A percentile compares a stretch with the other conserved stretches of the same genome.
phyloP scores from a whole-genome alignment of 208 protist species.

The Crithidia brevicula region DNA sequence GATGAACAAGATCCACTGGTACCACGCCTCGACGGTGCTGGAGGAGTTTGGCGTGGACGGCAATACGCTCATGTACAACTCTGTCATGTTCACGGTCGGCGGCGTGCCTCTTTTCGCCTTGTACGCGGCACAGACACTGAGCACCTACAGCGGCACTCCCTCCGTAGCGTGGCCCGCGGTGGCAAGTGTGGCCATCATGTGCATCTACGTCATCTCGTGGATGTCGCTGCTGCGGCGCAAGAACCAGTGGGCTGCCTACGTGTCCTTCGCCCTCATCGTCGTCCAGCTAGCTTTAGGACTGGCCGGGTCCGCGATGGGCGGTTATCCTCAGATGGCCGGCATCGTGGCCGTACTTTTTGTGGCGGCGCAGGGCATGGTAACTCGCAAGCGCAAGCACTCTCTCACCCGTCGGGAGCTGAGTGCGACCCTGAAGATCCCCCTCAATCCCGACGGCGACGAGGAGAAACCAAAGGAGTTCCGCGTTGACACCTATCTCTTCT shows the following conservation, averaged over 20 bases:
- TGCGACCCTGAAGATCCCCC: conserved; percentile 35
- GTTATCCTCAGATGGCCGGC: conserved; percentile 29
- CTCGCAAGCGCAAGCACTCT: conserved; percentile 73
- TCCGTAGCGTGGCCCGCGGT: conserved; percentile 67
- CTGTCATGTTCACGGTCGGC: conserved; percentile 79
- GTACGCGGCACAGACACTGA: conserved; percentile 62
- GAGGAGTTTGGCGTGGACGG: conserved; percentile 90
- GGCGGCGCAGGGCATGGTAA: conserved; percentile 70
- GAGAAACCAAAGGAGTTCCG: conserved; percentile 28
- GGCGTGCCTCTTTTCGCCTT: conserved; percentile 79
- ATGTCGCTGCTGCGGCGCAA: conserved; percentile 68
- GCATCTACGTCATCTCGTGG: conserved; percentile 76
- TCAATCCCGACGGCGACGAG: conserved; percentile 39
- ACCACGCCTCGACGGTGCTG: conserved; percentile 76
- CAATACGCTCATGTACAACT: conserved; percentile 70
- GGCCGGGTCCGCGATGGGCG: conserved; percentile 47
- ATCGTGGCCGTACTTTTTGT: conserved; percentile 68
- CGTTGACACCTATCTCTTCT: conserved; percentile 81
- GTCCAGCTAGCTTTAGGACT: conserved; percentile 59
- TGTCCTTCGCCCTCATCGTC: conserved; percentile 53
- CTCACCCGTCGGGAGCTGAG: conserved; percentile 64
- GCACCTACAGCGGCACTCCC: conserved; percentile 53
- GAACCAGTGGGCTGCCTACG: conserved; percentile 72
- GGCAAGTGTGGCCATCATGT: conserved; percentile 56
- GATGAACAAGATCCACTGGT: conserved; percentile 81